Evolutionary conservation across 257 asterid genomes (phyloP).

Genomic region (Primulina eburnea): DNA sequence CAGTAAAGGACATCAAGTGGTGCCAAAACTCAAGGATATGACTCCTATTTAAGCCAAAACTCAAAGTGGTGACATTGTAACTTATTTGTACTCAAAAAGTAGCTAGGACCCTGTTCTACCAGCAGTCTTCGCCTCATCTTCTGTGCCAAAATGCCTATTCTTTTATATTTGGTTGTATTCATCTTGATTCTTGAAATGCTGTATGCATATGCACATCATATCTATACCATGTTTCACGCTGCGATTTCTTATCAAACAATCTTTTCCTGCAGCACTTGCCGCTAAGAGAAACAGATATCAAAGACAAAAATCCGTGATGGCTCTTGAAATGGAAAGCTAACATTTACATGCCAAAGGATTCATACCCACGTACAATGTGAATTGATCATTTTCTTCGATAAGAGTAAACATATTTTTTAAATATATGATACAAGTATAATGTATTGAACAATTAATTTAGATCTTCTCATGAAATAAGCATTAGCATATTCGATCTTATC

Average conservation of each 20-base stretch:
- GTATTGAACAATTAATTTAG: neutral
- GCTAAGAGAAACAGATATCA: constrained; percentile 54
- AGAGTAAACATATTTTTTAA: neutral
- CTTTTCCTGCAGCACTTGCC: constrained; percentile 37
- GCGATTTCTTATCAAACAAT: neutral
- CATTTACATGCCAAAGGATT: constrained; percentile 65
- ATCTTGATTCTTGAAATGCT: neutral
- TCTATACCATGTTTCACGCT: neutral
- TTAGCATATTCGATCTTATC: neutral
- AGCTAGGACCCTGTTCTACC: too few species aligned
- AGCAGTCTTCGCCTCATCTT: too few species aligned
- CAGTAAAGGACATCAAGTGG: neutral
- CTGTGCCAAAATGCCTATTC: neutral
- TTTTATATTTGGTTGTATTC: neutral
- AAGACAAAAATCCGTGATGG: constrained; percentile 48
- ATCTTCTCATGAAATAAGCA: neutral
- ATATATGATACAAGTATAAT: too few species aligned
- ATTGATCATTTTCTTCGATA: constrained; percentile 17
- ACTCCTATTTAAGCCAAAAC: neutral
- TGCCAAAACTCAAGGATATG: neutral
- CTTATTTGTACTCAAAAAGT: too few species aligned
- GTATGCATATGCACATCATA: neutral
- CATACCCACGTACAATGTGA: constrained; percentile 42
- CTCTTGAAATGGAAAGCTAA: constrained; percentile 59
- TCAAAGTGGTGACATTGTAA: neutral